Evolutionary conservation across 495 filamentous ascomycete genomes (phyloP), one percentile per base, ranked within the genome.

Genomic region (Talaromyces borbonicus): DNA sequence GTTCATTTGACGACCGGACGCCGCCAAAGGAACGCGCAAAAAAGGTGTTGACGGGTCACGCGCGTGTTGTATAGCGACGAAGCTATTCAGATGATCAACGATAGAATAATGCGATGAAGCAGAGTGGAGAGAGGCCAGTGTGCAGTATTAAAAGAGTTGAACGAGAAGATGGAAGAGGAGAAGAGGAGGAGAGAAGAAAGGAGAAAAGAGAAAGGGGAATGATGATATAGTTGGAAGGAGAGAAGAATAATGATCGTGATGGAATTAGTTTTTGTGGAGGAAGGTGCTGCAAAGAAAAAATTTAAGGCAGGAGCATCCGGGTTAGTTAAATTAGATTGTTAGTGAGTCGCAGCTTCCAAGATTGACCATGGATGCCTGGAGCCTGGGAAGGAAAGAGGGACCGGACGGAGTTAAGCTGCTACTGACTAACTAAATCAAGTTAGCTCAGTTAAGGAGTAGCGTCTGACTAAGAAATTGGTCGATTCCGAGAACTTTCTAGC

Each of bases 1-100:
- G 75, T 75, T 80, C 77, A 80, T 80, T 77, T 75, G 73, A 78
- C 74, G 74, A 75, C 67, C 22, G 29, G 12, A 24, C 49, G 64
- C 66, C 74, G 72, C 57, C 70, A 77, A 73, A 77, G 56, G 69
- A 80, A 80, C 75, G 77, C 75, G 77, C 76, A 19, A 36, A 48
- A 38, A 38, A 20, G n/a, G n/a, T n/a, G n/a, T n/a, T n/a, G n/a
- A n/a, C n/a, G n/a, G 35, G 19, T 38, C 35, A 38, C 35, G 35
- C 35, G 35, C 19, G 35, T 16, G 14, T 18, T 20, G 16, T 2
- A 15, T 2, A 33, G 12, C 16, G 11, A 8, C 22, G 18, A n/a
- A 12, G 30, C 12, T n/a, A 12, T 5, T 32, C 4, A 32, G 9
- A 32, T 3, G 14, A 20, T 38, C 16, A 12, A 19, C 19, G 5